A percentile compares a stretch with the other conserved stretches of the same genome.
Evolutionary conservation across 768 basidiomycete species (phyloP).

Genomic region (Agaricus bisporus): DNA sequence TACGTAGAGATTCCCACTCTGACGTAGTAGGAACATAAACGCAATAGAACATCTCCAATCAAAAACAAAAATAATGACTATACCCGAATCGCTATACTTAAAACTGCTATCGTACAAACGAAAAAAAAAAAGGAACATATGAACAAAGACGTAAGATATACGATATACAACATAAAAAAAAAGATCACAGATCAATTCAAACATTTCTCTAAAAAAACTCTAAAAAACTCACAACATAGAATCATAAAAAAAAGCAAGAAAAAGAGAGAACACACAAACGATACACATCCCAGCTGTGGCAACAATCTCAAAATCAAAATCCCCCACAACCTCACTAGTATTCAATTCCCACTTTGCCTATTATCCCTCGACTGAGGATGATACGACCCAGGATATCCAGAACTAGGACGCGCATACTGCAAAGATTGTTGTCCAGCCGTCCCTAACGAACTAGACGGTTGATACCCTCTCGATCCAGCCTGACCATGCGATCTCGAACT

Average conservation of each 20-base stretch:
- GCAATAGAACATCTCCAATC: no score
- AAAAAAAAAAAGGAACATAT: no score
- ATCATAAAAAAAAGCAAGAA: background rate
- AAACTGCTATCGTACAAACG: no score
- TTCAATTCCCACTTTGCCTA: constrained; percentile 1
- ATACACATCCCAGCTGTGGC: no score
- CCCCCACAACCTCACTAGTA: no score
- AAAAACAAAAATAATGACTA: background rate
- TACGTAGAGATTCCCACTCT: no score
- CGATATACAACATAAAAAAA: no score
- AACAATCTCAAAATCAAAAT: no score
- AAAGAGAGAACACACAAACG: no score
- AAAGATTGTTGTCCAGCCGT: background rate
- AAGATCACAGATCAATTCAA: no score
- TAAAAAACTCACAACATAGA: background rate
- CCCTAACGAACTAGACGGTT: constrained; percentile 1
- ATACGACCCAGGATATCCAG: constrained; percentile 1
- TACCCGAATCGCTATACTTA: background rate
- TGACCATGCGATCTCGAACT: background rate
- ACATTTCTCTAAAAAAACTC: background rate
- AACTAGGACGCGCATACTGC: background rate
- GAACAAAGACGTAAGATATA: no score
- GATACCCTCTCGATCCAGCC: background rate
- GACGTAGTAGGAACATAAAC: no score
- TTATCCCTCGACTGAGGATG: background rate